Evolutionary conservation across 306 rosid species (phyloP).

Genomic region (Lathyrus aphaca): DNA sequence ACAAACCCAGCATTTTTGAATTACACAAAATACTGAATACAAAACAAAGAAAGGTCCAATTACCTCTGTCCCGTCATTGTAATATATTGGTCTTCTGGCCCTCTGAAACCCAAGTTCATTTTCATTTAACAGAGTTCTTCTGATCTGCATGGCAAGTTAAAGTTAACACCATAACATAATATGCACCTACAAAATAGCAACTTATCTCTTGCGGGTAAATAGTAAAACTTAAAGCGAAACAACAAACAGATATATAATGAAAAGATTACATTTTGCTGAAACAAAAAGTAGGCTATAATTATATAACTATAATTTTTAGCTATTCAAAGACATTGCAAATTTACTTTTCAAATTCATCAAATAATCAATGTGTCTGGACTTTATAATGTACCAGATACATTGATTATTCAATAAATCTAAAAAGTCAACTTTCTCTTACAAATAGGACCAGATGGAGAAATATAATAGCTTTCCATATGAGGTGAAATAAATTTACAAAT

Average conservation of each 20-base stretch:
- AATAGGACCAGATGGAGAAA: too few species aligned
- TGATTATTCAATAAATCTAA: too few species aligned
- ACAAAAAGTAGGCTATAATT: neutral
- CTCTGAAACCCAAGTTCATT: slow-evolving; percentile 83
- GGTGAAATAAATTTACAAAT: neutral
- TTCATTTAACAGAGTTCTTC: slow-evolving; percentile 84
- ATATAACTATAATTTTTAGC: slow-evolving; percentile 13
- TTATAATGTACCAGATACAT: too few species aligned
- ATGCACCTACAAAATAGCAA: neutral
- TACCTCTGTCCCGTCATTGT: slow-evolving; percentile 95
- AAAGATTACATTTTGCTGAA: slow-evolving; percentile 12
- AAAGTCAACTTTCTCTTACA: too few species aligned
- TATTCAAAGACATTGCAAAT: slow-evolving; percentile 18
- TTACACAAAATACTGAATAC: slow-evolving; percentile 8
- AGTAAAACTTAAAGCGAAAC: too few species aligned
- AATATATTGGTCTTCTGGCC: slow-evolving; percentile 83
- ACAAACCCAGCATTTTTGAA: slow-evolving; percentile 13
- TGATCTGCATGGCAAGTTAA: slow-evolving; percentile 61
- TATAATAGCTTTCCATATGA: neutral
- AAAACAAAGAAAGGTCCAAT: slow-evolving; percentile 13
- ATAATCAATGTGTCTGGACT: too few species aligned
- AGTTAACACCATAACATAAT: slow-evolving; percentile 31
- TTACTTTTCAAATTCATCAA: too few species aligned
- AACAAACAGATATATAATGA: neutral
- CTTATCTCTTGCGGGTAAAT: too few species aligned